These are phyloP conservation scores for Pyrus communis DNA, from an alignment of 306 rosid genomes.

Conservation along the genomic window DNA sequence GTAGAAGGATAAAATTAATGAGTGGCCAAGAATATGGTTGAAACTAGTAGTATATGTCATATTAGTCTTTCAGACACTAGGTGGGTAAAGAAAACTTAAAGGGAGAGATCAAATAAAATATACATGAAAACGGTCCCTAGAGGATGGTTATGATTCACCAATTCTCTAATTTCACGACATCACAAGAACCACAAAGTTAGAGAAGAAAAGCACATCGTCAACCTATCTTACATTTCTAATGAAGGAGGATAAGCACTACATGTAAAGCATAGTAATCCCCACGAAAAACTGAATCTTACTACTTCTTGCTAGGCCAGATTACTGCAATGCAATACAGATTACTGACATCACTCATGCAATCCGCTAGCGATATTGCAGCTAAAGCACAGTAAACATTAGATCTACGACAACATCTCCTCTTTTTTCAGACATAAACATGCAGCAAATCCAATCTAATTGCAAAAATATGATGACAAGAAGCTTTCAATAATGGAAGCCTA, in stretches of 20 bases:
- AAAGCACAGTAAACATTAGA: too few relatives aligned
- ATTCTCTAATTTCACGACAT: background rate
- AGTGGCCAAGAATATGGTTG: slow-evolving; percentile 11
- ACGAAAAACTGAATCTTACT: background rate
- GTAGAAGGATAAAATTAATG: slow-evolving; percentile 19
- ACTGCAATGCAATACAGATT: background rate
- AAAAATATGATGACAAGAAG: too few relatives aligned
- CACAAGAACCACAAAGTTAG: background rate
- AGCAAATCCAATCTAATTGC: too few relatives aligned
- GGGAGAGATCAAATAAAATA: background rate
- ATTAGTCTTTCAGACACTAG: background rate
- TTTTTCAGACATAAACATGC: too few relatives aligned
- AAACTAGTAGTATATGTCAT: background rate
- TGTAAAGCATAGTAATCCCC: background rate
- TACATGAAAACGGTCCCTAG: background rate
- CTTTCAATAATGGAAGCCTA: too few relatives aligned
- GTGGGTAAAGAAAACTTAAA: background rate
- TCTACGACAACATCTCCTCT: too few relatives aligned
- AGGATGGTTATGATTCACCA: background rate
- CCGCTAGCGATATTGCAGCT: background rate
- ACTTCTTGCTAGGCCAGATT: background rate
- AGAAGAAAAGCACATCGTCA: background rate
- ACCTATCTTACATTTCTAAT: background rate
- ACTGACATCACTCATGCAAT: background rate
- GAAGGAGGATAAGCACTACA: background rate